A percentile compares a stretch with the other conserved stretches of the same genome.
phyloP scores from a whole-genome alignment of 148 eudicot species.

The Tetragonia tetragonoides region DNA sequence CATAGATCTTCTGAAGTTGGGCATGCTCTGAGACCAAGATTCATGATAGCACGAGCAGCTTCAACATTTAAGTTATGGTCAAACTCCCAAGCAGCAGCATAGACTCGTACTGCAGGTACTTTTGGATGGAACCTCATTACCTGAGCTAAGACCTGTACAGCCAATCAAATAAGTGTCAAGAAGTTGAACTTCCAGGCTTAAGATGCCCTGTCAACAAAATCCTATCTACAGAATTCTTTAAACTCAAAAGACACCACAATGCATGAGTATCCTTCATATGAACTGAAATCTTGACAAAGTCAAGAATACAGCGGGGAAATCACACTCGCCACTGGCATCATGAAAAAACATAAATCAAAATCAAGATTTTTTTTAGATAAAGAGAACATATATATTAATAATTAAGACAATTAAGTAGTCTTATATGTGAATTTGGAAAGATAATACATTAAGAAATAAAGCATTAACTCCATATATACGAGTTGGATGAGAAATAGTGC shows the following conservation, averaged over 20 bases:
- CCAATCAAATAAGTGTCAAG: slow-evolving; percentile 14
- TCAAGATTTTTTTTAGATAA: no score
- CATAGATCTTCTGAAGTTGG: slow-evolving; percentile 89
- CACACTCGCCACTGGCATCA: no score
- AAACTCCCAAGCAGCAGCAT: slow-evolving; percentile 95
- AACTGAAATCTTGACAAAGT: not conserved
- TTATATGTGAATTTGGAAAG: not conserved
- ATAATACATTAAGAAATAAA: not conserved
- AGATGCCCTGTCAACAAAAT: not conserved
- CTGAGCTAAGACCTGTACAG: slow-evolving; percentile 64
- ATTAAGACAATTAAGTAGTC: not conserved
- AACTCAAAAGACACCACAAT: not conserved
- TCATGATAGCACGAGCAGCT: slow-evolving; percentile 83
- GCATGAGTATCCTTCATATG: not conserved
- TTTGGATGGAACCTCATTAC: slow-evolving; percentile 81
- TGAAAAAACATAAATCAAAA: no score
- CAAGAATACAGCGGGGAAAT: no score
- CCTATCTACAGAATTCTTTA: not conserved
- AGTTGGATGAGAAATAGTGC: no score
- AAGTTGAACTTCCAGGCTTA: not conserved
- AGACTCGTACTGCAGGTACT: slow-evolving; percentile 89
- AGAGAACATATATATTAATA: no score
- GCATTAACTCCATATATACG: no score
- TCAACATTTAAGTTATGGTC: slow-evolving; percentile 70
- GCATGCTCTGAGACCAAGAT: slow-evolving; percentile 78